Conservation (phyloP, 495 filamentous ascomycete genomes). For the Pseudoneurospora amorphoporcata region DNA sequence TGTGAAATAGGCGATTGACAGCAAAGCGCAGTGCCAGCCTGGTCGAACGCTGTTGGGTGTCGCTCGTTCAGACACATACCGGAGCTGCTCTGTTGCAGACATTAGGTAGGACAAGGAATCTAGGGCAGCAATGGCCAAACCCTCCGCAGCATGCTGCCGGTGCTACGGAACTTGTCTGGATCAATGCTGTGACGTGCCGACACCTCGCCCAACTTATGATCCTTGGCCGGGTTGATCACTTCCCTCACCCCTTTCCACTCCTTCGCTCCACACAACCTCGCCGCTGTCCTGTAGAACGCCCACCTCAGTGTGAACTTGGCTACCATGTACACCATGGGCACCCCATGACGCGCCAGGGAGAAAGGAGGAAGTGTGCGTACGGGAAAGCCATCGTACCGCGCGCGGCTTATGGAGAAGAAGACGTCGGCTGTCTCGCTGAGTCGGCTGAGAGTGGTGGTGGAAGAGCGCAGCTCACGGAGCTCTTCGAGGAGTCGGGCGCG, state of each 20-base stretch:
- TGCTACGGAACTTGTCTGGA: slow-evolving; percentile 21
- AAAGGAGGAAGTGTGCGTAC: slow-evolving; percentile 26
- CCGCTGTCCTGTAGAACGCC: slow-evolving; percentile 36
- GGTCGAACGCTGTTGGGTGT: neutral
- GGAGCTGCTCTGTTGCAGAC: neutral
- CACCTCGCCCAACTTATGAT: slow-evolving; percentile 36
- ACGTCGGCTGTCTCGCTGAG: slow-evolving; percentile 45
- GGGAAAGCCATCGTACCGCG: slow-evolving; percentile 29
- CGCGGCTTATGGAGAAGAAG: slow-evolving; percentile 40
- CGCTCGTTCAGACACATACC: neutral
- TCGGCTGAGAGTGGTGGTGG: slow-evolving; percentile 25
- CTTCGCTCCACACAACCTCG: slow-evolving; percentile 27
- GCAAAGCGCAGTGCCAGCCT: neutral
- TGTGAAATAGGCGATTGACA: neutral
- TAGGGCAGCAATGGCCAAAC: neutral
- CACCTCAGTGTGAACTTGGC: slow-evolving; percentile 42
- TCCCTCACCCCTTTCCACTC: slow-evolving; percentile 25
- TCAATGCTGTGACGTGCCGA: slow-evolving; percentile 36
- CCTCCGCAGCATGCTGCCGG: neutral
- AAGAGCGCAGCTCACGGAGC: slow-evolving; percentile 27
- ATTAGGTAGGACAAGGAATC: neutral
- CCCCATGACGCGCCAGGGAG: slow-evolving; percentile 13
- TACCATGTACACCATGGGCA: slow-evolving; percentile 39
- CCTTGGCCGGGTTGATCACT: slow-evolving; percentile 42
- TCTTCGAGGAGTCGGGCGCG: slow-evolving; percentile 38